Evolutionary conservation across 2,329 filamentous ascomycete species (phyloP).

Genomic region (Talaromyces sp.): DNA sequence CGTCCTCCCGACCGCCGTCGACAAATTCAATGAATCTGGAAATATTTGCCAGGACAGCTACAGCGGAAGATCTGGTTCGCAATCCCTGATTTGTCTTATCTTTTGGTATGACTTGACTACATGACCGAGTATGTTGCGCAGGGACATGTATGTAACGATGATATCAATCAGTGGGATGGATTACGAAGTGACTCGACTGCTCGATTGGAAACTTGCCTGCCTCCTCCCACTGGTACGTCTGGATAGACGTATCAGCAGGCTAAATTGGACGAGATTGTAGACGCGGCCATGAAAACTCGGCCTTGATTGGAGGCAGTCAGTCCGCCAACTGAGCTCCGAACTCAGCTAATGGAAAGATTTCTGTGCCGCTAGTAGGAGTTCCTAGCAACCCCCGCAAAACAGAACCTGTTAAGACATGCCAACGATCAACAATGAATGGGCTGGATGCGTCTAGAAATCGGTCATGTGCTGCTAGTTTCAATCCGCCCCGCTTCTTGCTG

Average conservation of each 20-base stretch:
- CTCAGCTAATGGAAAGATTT: background rate
- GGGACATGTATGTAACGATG: constrained; percentile 11
- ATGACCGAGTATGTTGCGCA: background rate
- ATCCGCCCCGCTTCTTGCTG: background rate
- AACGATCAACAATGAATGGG: background rate
- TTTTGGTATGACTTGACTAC: background rate
- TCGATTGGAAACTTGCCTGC: background rate
- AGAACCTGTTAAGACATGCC: background rate
- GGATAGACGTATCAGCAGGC: background rate
- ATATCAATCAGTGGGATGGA: constrained; percentile 10
- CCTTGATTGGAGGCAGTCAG: background rate
- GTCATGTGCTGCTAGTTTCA: constrained; percentile 12
- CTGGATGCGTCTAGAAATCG: constrained; percentile 13
- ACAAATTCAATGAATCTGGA: background rate
- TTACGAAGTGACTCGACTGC: background rate
- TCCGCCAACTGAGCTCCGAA: too few species aligned
- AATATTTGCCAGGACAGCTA: background rate
- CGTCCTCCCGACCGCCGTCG: constrained; percentile 4
- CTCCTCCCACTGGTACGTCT: background rate
- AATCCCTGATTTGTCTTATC: background rate
- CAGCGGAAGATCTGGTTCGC: background rate
- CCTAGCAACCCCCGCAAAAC: constrained; percentile 2
- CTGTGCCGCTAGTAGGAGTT: too few species aligned
- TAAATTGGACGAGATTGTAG: background rate
- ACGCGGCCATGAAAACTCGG: background rate